Base-by-base conservation (phyloP, 306 rosid species). In the Ceratonia siliqua region DNA sequence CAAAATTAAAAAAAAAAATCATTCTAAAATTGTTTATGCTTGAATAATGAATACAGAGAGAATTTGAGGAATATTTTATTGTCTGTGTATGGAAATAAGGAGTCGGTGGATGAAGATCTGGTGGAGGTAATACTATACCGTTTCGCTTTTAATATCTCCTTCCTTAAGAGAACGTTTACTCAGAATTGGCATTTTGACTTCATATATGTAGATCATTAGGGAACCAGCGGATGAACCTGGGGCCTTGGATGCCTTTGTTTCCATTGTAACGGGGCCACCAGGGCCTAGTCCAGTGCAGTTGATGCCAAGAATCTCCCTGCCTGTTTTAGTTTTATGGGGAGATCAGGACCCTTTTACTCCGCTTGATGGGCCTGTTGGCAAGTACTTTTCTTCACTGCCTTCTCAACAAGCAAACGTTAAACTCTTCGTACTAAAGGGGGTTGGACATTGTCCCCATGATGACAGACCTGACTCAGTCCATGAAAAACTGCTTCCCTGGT, bases 361-460 rank as follows among this genome's bases (percentile, higher is more conserved):
- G 0, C 82, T 94, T 70, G 98, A 94, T 79, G 98, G 98, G 22
- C 98, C 98, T 42, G 92, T 94, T 41, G 97, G 96, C 1, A 91
- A 84, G 83, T 94, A 85, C 87, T 94, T 94, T 67, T 72, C 88
- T 33, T 72, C 86, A 28, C 57, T 94, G 32, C 87, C 96, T 62
- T 69, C 87, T 50, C 84, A 78, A 46, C 68, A 57, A 57, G 79
- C 83, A 66, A 87, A 88, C 77, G 89, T 94, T 4, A 76, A 81
- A 45, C 89, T 94, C 28, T 85, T 63, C 30, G 74, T 94, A 3
- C 77, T 94, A 32, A 83, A 85, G 78, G 98, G 98, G 24, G 97
- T 88, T 66, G 98, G 97, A 52, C 98, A 94, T 46, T 94, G 97
- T 52, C 98, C 98, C 15, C 98, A 94, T 74, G 97, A 94, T 75